Evolutionary conservation across 768 basidiomycete genomes (phyloP).

Genomic region (Boletus edulis): DNA sequence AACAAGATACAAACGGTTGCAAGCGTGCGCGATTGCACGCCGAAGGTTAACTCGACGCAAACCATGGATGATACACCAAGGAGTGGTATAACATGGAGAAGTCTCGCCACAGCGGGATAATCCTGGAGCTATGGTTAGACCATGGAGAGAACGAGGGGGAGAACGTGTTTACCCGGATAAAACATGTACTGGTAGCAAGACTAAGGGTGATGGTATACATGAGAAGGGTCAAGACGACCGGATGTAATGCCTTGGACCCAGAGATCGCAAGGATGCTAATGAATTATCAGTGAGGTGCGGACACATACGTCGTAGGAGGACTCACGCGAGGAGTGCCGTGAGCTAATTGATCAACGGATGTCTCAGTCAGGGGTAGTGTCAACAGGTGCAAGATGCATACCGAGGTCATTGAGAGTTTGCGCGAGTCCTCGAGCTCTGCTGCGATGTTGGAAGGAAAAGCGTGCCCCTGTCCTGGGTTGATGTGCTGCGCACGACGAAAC

Average conservation of each 20-base stretch:
- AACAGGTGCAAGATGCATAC: not conserved
- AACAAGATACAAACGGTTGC: conserved; percentile 7
- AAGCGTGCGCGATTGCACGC: conserved; percentile 8
- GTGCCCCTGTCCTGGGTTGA: not conserved
- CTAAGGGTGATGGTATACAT: conserved; percentile 25
- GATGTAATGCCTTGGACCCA: conserved; percentile 5
- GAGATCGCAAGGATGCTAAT: conserved; percentile 9
- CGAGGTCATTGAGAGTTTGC: not conserved
- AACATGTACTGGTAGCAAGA: conserved; percentile 5
- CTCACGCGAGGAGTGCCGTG: conserved; percentile 18
- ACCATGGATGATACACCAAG: conserved; percentile 12
- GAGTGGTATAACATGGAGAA: not conserved
- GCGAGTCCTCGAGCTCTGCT: not conserved
- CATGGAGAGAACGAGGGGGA: not conserved
- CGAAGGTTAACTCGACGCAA: conserved; percentile 1
- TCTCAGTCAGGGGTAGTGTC: not conserved
- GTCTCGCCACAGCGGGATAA: conserved; percentile 1
- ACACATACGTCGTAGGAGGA: not conserved
- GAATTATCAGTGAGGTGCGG: not conserved
- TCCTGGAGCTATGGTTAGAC: not conserved
- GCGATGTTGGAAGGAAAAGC: too few relatives aligned
- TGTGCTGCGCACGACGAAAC: not conserved
- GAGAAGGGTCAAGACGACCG: conserved; percentile 15
- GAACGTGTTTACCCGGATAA: not conserved
- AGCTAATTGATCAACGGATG: conserved; percentile 2